phyloP scores from a whole-genome alignment of 768 basidiomycete genomes.

The Hirschioporus abietinus region DNA sequence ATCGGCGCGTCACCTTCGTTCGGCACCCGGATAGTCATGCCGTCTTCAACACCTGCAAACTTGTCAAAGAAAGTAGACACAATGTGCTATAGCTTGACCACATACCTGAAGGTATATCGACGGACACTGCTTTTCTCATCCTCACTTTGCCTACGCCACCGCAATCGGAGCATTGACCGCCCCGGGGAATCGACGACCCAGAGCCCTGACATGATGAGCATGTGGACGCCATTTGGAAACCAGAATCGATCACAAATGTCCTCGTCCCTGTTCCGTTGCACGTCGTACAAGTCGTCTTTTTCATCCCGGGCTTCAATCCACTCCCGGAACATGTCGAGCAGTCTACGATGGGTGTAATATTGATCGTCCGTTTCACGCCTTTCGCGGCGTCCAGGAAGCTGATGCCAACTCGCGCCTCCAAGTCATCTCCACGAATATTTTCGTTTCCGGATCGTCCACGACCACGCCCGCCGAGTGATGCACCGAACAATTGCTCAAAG shows the following conservation, averaged over 20 bases:
- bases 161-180: constrained; percentile 74
- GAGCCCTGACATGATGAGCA: constrained; percentile 79
- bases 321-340: constrained; percentile 81
- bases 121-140: constrained; percentile 66
- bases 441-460: constrained; percentile 39
- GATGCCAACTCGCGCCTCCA: constrained; percentile 71
- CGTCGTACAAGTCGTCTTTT: constrained; percentile 68
- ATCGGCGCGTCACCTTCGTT: constrained; percentile 82
- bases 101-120: constrained; percentile 84
- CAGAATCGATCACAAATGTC: constrained; percentile 86
- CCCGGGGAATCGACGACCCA: constrained; percentile 75
- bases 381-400: constrained; percentile 95
- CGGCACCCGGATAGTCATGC: constrained; percentile 82
- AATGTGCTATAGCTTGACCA: constrained; percentile 10
- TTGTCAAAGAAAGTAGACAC: constrained; percentile 10
- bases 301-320: constrained; percentile 83
- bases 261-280: constrained; percentile 86
- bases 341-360: constrained; percentile 73
- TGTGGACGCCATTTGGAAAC: constrained; percentile 95
- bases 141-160: constrained; percentile 86
- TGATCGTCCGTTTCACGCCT: constrained; percentile 72
- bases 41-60: constrained; percentile 81
- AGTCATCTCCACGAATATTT: constrained; percentile 63
- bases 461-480: constrained; percentile 42
- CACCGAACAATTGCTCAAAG: constrained; percentile 83